Evolutionary conservation across 192 early-diverging fungal genomes (phyloP).

Genomic region (Thamnidium elegans): DNA sequence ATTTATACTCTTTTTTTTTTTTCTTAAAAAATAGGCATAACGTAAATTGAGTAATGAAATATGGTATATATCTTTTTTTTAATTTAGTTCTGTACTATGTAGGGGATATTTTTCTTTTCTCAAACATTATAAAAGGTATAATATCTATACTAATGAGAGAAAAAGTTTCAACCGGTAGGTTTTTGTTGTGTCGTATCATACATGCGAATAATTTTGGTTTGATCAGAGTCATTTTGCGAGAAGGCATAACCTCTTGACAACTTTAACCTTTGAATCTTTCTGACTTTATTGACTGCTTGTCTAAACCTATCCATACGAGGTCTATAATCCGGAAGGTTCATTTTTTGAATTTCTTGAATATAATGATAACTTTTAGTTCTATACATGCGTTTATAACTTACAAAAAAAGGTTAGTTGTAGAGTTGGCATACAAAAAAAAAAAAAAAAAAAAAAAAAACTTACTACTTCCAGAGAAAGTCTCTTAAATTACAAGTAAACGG

Average conservation of each 20-base stretch:
- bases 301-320: slow-evolving; percentile 97
- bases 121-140: no score
- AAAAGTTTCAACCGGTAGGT: slow-evolving; percentile 41
- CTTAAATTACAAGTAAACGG: slow-evolving; percentile 77
- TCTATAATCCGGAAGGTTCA: slow-evolving; percentile 97
- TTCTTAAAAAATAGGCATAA: no score
- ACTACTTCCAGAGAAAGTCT: slow-evolving; percentile 96
- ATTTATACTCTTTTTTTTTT: no score
- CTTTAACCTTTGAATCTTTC: slow-evolving; percentile 86
- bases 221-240: slow-evolving; percentile 94
- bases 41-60: no score
- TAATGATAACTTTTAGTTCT: slow-evolving; percentile 85
- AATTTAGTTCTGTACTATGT: no score
- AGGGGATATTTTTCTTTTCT: no score
- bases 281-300: slow-evolving; percentile 97
- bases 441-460: slow-evolving; percentile 45
- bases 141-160: background rate
- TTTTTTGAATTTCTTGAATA: slow-evolving; percentile 98
- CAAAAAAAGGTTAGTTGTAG: background rate
- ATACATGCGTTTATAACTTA: slow-evolving; percentile 76
- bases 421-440: background rate
- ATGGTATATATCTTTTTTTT: no score
- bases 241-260: slow-evolving; percentile 93
- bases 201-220: slow-evolving; percentile 52
- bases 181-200: slow-evolving; percentile 56